Evolutionary conservation across 2,329 filamentous ascomycete genomes (phyloP).

Genomic region (Fusarium continuum): DNA sequence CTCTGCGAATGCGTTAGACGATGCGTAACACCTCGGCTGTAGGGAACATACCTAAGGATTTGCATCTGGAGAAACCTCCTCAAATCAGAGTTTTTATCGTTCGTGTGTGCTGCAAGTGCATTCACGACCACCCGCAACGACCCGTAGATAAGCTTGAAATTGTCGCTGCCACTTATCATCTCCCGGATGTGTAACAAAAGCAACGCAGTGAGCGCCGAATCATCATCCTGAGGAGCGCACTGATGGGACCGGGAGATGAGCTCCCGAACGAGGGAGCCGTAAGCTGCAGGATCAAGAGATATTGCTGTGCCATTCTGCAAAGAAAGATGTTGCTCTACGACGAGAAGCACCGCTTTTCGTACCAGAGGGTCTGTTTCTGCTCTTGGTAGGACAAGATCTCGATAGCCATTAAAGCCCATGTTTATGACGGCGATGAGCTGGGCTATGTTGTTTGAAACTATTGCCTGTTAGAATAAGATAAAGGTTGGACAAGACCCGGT

Average conservation of each 20-base stretch:
- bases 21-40: accelerated
- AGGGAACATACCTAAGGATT: constrained; percentile 13
- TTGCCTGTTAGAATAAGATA: neutral
- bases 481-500: accelerated
- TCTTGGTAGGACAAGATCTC: constrained; percentile 30
- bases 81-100: constrained; percentile 12
- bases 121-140: constrained; percentile 30
- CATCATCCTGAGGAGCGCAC: constrained; percentile 34
- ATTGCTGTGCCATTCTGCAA: constrained; percentile 20
- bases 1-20: neutral
- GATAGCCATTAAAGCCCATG: constrained; percentile 38
- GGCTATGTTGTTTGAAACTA: constrained; percentile 38
- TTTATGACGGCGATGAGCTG: constrained; percentile 38
- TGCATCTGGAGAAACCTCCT: constrained; percentile 36
- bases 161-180: constrained; percentile 40
- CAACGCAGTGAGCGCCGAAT: constrained; percentile 34
- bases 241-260: constrained; percentile 28
- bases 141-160: constrained; percentile 34
- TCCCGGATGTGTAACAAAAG: constrained; percentile 33
- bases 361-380: constrained; percentile 34
- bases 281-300: constrained; percentile 16
- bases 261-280: constrained; percentile 23
- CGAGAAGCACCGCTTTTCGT: constrained; percentile 31
- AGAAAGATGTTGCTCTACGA: constrained; percentile 35
- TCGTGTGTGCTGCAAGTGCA: constrained; percentile 4